Evolutionary conservation across 495 filamentous ascomycete genomes (phyloP).

Genomic region (Bathelium albidoporum): DNA sequence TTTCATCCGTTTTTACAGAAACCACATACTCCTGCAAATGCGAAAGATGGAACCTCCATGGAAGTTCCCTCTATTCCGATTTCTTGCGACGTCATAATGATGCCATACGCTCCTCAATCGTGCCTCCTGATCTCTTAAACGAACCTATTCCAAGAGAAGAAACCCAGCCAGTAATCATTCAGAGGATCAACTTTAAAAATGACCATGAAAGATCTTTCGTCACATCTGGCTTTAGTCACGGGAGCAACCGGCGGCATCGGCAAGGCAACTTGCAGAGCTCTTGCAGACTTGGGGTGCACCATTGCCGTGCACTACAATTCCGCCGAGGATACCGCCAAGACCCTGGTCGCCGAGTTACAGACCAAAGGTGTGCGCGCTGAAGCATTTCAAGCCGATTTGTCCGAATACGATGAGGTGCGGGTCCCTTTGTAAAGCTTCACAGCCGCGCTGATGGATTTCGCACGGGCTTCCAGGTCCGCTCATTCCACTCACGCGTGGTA

Average conservation of each 20-base stretch:
- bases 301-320: conserved; percentile 30
- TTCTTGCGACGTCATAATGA: too few relatives aligned
- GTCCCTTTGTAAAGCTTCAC: neutral
- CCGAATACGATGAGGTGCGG: conserved; percentile 23
- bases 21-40: too few relatives aligned
- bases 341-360: conserved; percentile 13
- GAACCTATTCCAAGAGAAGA: too few relatives aligned
- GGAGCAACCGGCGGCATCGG: conserved; percentile 28
- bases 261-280: conserved; percentile 16
- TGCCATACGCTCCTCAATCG: too few relatives aligned
- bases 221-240: conserved; percentile 10
- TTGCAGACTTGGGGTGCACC: conserved; percentile 21
- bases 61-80: too few relatives aligned
- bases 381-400: conserved; percentile 29
- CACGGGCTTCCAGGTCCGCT: conserved; percentile 12
- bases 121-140: too few relatives aligned
- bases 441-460: neutral
- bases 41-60: too few relatives aligned
- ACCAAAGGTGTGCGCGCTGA: conserved; percentile 11
- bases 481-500: conserved; percentile 23
- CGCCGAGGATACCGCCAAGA: conserved; percentile 11
- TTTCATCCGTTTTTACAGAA: too few relatives aligned
- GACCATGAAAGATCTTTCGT: neutral
- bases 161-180: too few relatives aligned
- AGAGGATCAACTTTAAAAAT: neutral